A percentile compares a stretch with the other conserved stretches of the same genome.
Conservation (phyloP, 495 filamentous ascomycete species). For the Trichoderma asperelloides region DNA sequence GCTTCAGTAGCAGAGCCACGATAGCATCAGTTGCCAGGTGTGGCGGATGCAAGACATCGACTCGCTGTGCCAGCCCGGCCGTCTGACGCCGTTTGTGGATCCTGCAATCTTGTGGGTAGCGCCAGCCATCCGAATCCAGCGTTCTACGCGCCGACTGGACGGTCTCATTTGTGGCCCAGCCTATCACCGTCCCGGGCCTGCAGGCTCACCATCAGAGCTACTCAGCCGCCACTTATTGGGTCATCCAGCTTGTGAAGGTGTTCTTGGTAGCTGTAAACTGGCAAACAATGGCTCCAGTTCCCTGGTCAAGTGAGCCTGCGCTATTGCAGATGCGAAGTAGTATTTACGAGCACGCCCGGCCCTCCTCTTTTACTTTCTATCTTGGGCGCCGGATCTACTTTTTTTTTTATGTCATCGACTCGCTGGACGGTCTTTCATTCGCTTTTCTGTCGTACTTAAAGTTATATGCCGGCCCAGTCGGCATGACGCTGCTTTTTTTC, state of each 20-base stretch:
- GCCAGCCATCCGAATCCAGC: conserved; percentile 39
- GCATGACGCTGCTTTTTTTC: background rate
- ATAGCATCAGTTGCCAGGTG: conserved; percentile 20
- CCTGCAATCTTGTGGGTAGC: conserved; percentile 33
- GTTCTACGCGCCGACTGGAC: conserved; percentile 45
- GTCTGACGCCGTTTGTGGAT: conserved; percentile 35
- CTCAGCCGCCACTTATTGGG: conserved; percentile 6
- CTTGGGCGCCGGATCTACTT: background rate
- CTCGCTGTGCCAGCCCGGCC: conserved; percentile 33
- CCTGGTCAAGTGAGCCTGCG: conserved; percentile 1
- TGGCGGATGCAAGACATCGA: conserved; percentile 41
- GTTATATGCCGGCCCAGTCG: background rate
- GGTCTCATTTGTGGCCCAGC: conserved; percentile 28
- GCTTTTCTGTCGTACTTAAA: background rate
- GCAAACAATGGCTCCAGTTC: background rate
- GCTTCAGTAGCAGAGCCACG: conserved; percentile 33
- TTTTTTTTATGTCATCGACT: conserved; percentile 7
- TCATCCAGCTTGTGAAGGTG: background rate
- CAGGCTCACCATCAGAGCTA: background rate
- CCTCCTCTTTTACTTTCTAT: background rate
- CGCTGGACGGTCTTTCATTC: conserved; percentile 8
- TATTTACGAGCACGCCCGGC: conserved; percentile 5
- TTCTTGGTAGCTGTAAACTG: background rate
- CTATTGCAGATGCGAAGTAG: background rate
- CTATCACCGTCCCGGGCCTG: conserved; percentile 30